phyloP scores from a whole-genome alignment of 2,329 filamentous ascomycete genomes.

The Colletotrichum noveboracense region DNA sequence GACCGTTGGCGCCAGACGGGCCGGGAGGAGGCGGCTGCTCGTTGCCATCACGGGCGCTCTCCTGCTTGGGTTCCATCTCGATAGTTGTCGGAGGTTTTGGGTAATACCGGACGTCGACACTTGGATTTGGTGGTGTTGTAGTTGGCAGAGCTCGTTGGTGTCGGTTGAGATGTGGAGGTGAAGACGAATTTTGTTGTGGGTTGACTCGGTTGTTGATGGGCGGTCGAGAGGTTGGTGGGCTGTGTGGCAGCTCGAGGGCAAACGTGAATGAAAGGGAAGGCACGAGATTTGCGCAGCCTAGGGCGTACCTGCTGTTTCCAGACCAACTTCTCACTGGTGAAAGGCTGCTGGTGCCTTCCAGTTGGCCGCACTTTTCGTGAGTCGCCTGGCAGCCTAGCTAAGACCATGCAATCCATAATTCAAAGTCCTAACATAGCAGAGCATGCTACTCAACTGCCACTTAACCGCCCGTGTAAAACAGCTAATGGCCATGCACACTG shows the following conservation, averaged over 20 bases:
- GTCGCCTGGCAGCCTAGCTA: neutral
- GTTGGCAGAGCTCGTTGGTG: neutral
- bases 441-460: neutral
- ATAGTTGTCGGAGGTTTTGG: neutral
- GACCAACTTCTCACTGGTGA: neutral
- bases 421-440: neutral
- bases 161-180: neutral
- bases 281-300: neutral
- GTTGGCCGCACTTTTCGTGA: neutral
- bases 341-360: neutral
- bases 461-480: rapidly evolving
- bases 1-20: neutral
- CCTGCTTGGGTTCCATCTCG: neutral
- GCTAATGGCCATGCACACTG: neutral
- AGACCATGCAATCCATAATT: neutral
- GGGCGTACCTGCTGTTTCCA: neutral
- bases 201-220: neutral
- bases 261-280: neutral
- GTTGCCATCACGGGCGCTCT: neutral
- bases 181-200: neutral
- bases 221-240: neutral
- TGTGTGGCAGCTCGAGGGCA: neutral
- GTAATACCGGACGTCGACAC: neutral
- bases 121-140: neutral
- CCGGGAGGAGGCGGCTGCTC: neutral